Conservation (phyloP, 768 basidiomycete species). For the Tephrocybe sp. region DNA sequence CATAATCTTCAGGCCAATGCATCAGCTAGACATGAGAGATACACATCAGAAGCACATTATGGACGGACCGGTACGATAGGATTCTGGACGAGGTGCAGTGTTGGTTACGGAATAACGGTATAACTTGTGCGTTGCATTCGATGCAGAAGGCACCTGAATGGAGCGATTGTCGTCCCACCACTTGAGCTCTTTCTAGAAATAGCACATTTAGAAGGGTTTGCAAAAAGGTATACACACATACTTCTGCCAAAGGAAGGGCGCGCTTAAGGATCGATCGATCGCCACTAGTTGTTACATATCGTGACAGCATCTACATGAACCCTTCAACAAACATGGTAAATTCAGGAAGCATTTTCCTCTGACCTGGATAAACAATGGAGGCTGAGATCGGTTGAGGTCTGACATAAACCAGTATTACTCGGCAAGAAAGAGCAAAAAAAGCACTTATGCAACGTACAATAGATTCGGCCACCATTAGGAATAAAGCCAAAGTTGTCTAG, state of each 20-base stretch:
- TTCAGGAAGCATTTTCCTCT: conserved; percentile 12
- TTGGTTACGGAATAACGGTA: conserved; percentile 78
- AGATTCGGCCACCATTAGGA: conserved; percentile 91
- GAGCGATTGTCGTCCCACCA: conserved; percentile 85
- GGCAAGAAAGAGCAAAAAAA: not conserved
- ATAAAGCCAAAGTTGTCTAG: conserved; percentile 83
- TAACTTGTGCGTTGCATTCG: conserved; percentile 62
- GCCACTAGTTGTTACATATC: conserved; percentile 71
- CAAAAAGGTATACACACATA: conserved; percentile 23
- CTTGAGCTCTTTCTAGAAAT: conserved; percentile 63
- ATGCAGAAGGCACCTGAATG: conserved; percentile 63
- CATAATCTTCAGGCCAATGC: conserved; percentile 53
- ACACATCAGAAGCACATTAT: not conserved
- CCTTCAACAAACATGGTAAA: not conserved
- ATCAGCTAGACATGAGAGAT: not conserved
- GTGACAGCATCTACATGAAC: conserved; percentile 70
- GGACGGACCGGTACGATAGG: conserved; percentile 57
- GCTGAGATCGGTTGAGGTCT: conserved; percentile 95
- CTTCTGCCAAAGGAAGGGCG: conserved; percentile 84
- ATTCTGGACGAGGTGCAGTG: conserved; percentile 87
- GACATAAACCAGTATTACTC: conserved; percentile 38
- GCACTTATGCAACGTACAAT: conserved; percentile 48
- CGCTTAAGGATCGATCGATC: conserved; percentile 74
- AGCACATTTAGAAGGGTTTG: not conserved
- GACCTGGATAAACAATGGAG: conserved; percentile 83